phyloP scores from a whole-genome alignment of 495 filamentous ascomycete species.

The Neurospora sp. region DNA sequence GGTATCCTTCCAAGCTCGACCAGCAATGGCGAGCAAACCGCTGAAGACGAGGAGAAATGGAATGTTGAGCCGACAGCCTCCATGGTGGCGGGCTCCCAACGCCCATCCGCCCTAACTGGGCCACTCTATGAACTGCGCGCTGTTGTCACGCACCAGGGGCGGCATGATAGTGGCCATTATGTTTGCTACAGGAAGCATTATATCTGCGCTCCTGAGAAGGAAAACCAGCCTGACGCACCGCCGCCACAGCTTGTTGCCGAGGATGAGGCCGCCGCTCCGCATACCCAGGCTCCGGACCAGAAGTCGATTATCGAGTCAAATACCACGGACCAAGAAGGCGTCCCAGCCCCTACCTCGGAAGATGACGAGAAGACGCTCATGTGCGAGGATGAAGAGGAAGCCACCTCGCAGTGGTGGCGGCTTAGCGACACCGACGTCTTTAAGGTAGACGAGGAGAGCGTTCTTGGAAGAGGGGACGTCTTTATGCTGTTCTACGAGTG shows the following conservation, averaged over 20 bases:
- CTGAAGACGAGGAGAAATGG: conserved; percentile 50
- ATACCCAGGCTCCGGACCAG: not conserved
- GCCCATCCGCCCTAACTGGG: conserved; percentile 33
- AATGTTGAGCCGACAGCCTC: conserved; percentile 50
- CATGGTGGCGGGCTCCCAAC: conserved; percentile 50
- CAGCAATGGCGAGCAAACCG: conserved; percentile 6
- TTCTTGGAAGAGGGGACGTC: conserved; percentile 69
- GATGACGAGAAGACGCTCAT: conserved; percentile 3
- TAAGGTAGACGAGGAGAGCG: conserved; percentile 60
- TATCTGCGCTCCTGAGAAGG: not conserved
- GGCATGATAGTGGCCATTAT: conserved; percentile 94
- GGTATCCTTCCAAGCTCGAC: not conserved
- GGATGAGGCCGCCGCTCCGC: not conserved
- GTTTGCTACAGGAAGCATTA: conserved; percentile 70
- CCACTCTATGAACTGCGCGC: conserved; percentile 73
- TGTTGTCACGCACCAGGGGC: conserved; percentile 79
- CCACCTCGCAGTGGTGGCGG: conserved; percentile 58
- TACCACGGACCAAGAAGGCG: not conserved
- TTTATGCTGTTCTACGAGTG: conserved; percentile 97
- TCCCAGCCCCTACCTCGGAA: not conserved
- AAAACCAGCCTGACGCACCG: not conserved
- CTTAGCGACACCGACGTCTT: conserved; percentile 78
- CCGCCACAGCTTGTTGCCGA: conserved; percentile 1
- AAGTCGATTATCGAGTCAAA: not conserved
- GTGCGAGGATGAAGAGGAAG: conserved; percentile 14